These are phyloP conservation scores for Pyracantha coccinea DNA, from an alignment of 331 rosid species.

Conservation along the genomic window DNA sequence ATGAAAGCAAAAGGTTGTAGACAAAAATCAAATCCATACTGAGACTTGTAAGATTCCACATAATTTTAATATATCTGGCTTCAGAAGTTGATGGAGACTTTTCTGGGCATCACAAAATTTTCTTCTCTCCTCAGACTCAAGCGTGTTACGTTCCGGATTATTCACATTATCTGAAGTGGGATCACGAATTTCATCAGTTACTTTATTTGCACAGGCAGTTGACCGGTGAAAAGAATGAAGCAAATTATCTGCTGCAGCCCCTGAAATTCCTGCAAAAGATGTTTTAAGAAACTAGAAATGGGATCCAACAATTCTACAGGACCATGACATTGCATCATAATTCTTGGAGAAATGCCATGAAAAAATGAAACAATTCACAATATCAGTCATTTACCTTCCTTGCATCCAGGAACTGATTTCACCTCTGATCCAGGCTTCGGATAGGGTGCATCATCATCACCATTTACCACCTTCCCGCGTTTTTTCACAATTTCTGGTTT, in stretches of 20 bases:
- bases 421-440: constrained; percentile 32
- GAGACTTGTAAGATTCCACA: constrained; percentile 60
- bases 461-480: constrained; percentile 43
- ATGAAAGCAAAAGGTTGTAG: background rate
- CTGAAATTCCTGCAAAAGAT: constrained; percentile 25
- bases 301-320: background rate
- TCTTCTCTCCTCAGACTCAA: constrained; percentile 42
- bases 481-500: constrained; percentile 39
- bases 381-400: constrained; percentile 48
- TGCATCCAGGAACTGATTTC: constrained; percentile 18
- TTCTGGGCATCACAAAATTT: constrained; percentile 42
- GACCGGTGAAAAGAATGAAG: constrained; percentile 17
- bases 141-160: constrained; percentile 11
- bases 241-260: constrained; percentile 13
- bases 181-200: constrained; percentile 4
- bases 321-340: constrained; percentile 3
- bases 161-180: constrained; percentile 10
- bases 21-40: constrained; percentile 39
- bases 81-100: constrained; percentile 50
- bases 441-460: constrained; percentile 23
- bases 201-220: constrained; percentile 20
- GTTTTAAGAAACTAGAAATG: background rate
- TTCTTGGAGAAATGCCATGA: background rate
- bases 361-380: constrained; percentile 2
- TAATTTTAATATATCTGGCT: constrained; percentile 50